Base-by-base conservation (phyloP, 2,329 filamentous ascomycete species). In the Bipolaris sorokiniana region DNA sequence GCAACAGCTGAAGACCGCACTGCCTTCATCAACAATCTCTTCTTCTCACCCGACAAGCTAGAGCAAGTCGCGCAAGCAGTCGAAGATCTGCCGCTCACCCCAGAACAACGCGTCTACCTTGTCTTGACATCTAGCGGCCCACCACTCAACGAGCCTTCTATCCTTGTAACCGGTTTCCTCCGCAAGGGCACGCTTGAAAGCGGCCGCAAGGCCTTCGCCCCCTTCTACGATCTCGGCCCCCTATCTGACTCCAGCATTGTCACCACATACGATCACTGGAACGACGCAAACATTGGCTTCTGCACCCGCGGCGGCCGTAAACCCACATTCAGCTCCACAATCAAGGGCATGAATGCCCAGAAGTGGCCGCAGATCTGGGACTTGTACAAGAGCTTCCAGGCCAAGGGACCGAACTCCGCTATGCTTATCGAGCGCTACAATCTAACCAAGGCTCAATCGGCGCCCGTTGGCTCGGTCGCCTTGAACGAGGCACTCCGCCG, bases 361-460 rank as follows among this genome's bases (percentile, higher is more conserved):
- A 72, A 70, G n/a, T 81, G 78, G 77, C 72, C 70, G 5, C 58
- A 70, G 22, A 67, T 79, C 31, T 80, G 76, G 76, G 65, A 78
- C 44, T 60, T 76, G 26, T 80, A 77, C 59, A 67, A 57, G 20
- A 61, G 52, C 1, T 81, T 80, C 64, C 69, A 76, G 53, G 59
- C 66, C 18, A 68, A 74, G 51, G 75, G 72, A 1, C 65, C 67
- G 1, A 76, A 76, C 55, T 69, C 67, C 1, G 61, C 62, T 3
- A 58, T 80, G 1, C 61, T 80, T 3, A 66, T 76, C 26, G 69
- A 72, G 46, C 68, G 67, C n/a, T 80, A 80, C 64, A 72, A 76
- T 16, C 59, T 75, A n/a, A 69, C 55, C 20, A 71, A 75, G 41
- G 69, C 72, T 2, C 56, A 51, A 48, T 71, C 59, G 1, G 55